Evolutionary conservation across 1,284 basidiomycete species (phyloP), one percentile per base, ranked within the genome.

Genomic region (Vanrija humicola): DNA sequence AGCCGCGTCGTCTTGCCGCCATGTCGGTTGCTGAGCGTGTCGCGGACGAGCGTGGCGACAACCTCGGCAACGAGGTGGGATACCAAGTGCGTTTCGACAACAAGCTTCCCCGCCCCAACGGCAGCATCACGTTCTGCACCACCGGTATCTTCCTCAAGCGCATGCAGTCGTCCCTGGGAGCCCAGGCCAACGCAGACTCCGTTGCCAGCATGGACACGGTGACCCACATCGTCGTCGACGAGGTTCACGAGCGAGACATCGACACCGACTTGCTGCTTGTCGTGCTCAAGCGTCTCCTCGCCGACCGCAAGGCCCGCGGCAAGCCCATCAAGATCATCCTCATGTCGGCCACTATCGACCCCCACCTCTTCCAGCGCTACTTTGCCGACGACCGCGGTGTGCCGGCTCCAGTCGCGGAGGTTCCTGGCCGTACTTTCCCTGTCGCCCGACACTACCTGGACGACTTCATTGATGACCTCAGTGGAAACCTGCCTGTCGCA

Each of bases 261-360:
- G 93, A 97, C 71, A 96, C 91, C 0, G 95, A 98, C 74, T 78
- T 98, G 46, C 77, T 95, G 46, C 83, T 98, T 9, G 90, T 95
- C 55, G 90, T 95, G 14, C 82, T 98, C 62, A 94, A 95, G 77
- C 85, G 89, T 21, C 76, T 96, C 19, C 75, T 96, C 63, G 83
- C 82, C 6, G 87, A 93, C 62, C 83, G 93, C 62, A 86, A 84
- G 67, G 80, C 82, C 5, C 84, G 85, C 62, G 83, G 84, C 29
- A 83, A 85, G 48, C 88, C 90, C 10, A 79, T 98, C 75, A 95
- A 92, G 75, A 81, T 98, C 61, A 79, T 97, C 43, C 83, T 98
- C 53, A 97, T 97, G 93, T 95, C 90, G 67, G 93, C 94, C 3
- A 97, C 94, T 34, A 91, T 97, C 73, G 89, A 97, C 68, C 88